Base-by-base conservation (phyloP, 140 eudicot species). In the Senecio squalidus region DNA sequence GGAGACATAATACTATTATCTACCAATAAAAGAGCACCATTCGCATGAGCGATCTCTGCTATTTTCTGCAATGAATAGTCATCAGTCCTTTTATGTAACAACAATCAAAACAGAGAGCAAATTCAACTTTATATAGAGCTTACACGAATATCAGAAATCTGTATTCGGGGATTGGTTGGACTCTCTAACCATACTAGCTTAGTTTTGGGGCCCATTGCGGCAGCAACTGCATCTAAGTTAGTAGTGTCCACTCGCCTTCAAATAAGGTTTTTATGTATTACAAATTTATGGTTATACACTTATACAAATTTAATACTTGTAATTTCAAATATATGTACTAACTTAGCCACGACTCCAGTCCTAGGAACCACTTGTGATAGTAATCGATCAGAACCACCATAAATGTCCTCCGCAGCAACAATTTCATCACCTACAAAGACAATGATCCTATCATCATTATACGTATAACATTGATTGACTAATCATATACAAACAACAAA, bases 1-100 rank as follows among this genome's bases (percentile, higher is more conserved):
- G 99, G 95, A 55, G 99, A 93, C 96, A 88, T 84, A 30, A 93
- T 84, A 72, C 96, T 93, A 72, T 93, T 93, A 53, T 93, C 99
- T 66, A 93, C 96, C 76, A 88, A 70, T 50, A 93, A 74, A 62
- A 93, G 80, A 73, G 99, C 99, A 16, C 78, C 88, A 60, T 78
- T 84, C 43, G 90, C 84, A 79, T 93, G 99, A 57, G 99, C 96
- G 29, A 88, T 36, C 66, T 88, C 85, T 14, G 95, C 85, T 60
- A 93, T 84, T 84, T 82, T 84, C 99, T 93, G 78, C 27, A 70
- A 70, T 17, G 25, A 50, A 27, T 47, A 21, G 24, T 11, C 61
- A 27, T 57, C 55, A 48, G 56, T 27, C 20, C 18, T 18, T 26
- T 65, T 38, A 47, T 39, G 13, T 70, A 17, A 41, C 20, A 44